These are phyloP conservation scores for Diaporthe ampelina DNA, from an alignment of 2,329 filamentous ascomycete genomes.

Conservation along the genomic window DNA sequence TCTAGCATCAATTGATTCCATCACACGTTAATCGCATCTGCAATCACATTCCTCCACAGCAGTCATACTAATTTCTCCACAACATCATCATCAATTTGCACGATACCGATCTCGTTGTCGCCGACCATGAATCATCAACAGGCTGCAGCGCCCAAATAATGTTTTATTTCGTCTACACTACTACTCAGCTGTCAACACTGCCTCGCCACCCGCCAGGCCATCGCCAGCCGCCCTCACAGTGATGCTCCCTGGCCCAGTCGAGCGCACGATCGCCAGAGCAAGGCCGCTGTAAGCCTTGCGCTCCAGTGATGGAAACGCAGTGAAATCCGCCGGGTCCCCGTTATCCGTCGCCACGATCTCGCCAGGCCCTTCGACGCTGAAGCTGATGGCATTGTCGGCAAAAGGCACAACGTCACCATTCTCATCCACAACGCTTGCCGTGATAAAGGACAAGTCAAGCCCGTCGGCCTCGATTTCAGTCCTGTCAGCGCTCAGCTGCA, in stretches of 20 bases:
- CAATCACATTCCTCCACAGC: not conserved
- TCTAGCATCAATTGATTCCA: not conserved
- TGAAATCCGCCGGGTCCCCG: constrained; percentile 62
- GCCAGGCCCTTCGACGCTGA: constrained; percentile 58
- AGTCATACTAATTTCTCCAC: not conserved
- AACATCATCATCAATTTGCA: not conserved
- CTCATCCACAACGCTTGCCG: constrained; percentile 59
- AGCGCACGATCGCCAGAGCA: constrained; percentile 56
- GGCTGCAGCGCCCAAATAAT: too few relatives aligned
- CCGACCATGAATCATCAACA: not conserved
- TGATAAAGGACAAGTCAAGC: constrained; percentile 62
- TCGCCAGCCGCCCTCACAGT: constrained; percentile 3
- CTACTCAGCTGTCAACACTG: constrained; percentile 9
- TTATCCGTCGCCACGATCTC: constrained; percentile 66
- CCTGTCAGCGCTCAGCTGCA: constrained; percentile 58
- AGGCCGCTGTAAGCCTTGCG: constrained; percentile 58
- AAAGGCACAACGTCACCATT: constrained; percentile 58
- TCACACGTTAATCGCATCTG: not conserved
- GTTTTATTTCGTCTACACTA: not conserved
- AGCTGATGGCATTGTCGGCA: constrained; percentile 58
- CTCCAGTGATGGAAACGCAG: constrained; percentile 55
- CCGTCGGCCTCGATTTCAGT: constrained; percentile 56
- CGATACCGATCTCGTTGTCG: not conserved
- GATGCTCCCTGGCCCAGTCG: constrained; percentile 43
- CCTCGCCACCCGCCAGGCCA: constrained; percentile 7